A percentile compares a stretch with the other conserved stretches of the same genome.
Evolutionary conservation across 768 basidiomycete genomes (phyloP).

Genomic region (Hygrocybe coccinea): DNA sequence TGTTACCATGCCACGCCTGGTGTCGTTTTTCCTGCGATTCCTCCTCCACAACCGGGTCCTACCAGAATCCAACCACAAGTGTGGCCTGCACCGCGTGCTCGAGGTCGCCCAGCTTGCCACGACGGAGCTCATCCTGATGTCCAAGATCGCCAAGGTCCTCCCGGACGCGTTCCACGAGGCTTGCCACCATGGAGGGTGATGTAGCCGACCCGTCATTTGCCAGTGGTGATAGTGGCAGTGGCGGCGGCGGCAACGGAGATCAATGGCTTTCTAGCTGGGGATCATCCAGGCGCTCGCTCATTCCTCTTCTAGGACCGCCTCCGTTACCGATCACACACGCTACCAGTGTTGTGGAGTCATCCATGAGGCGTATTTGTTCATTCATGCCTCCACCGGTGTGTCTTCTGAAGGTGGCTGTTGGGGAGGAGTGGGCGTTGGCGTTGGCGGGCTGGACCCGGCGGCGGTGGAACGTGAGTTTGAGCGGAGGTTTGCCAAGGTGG

Average conservation of each 20-base stretch:
- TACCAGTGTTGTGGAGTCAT: conserved; percentile 52
- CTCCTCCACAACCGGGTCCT: conserved; percentile 53
- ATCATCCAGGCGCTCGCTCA: conserved; percentile 17
- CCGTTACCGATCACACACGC: conserved; percentile 47
- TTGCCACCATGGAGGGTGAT: conserved; percentile 45
- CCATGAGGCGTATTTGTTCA: conserved; percentile 46
- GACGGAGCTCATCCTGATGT: conserved; percentile 48
- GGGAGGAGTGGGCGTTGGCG: not conserved
- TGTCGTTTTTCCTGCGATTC: conserved; percentile 57
- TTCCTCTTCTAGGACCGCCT: conserved; percentile 40
- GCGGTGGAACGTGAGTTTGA: conserved; percentile 47
- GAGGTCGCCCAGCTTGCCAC: conserved; percentile 38
- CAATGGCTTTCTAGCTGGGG: too few species aligned
- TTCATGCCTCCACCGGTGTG: conserved; percentile 16
- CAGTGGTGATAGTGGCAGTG: too few species aligned
- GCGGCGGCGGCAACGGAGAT: not conserved
- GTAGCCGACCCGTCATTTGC: conserved; percentile 32
- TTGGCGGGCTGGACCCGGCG: conserved; percentile 8
- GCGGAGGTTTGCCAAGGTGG: conserved; percentile 44
- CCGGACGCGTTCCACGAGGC: conserved; percentile 50
- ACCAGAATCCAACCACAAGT: conserved; percentile 43
- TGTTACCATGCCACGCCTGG: conserved; percentile 45
- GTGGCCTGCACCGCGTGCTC: conserved; percentile 43
- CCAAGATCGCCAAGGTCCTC: conserved; percentile 40
- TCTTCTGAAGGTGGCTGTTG: not conserved